Evolutionary conservation across 1,284 basidiomycete species (phyloP).

Genomic region (Boletus smithii): DNA sequence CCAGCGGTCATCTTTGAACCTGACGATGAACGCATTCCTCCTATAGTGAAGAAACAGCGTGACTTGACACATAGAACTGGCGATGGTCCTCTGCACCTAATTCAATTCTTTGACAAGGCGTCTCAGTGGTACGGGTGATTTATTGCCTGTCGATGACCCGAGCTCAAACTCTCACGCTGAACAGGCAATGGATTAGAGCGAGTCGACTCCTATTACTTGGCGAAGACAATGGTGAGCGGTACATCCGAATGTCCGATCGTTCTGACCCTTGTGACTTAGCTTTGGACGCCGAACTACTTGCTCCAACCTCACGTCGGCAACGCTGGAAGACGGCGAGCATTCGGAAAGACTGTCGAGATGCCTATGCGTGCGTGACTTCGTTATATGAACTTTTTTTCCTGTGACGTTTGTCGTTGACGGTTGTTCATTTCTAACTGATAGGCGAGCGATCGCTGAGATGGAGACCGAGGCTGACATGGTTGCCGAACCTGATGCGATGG

Average conservation of each 20-base stretch:
- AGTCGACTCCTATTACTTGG: constrained; percentile 54
- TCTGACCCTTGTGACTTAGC: constrained; percentile 33
- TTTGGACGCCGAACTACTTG: constrained; percentile 50
- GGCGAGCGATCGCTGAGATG: constrained; percentile 49
- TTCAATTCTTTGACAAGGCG: constrained; percentile 66
- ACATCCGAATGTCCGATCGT: too few relatives aligned
- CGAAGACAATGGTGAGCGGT: constrained; percentile 50
- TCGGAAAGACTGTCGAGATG: constrained; percentile 46
- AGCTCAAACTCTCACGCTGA: constrained; percentile 1
- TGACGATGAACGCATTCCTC: constrained; percentile 51
- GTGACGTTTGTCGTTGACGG: neutral
- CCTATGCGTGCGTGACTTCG: constrained; percentile 46
- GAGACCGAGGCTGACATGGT: constrained; percentile 37
- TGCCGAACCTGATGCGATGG: constrained; percentile 11
- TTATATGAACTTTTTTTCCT: neutral
- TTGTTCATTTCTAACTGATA: constrained; percentile 19
- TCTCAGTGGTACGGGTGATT: constrained; percentile 50
- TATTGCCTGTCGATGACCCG: neutral
- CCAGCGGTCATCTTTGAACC: constrained; percentile 57
- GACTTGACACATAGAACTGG: constrained; percentile 31
- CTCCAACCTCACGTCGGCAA: constrained; percentile 42
- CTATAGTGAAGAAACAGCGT: constrained; percentile 42
- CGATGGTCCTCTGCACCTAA: constrained; percentile 45
- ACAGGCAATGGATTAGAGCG: constrained; percentile 52
- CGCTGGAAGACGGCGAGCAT: constrained; percentile 47